These are phyloP conservation scores for Beauveria brongniartii DNA, from an alignment of 2,329 filamentous ascomycete genomes.

Conservation along the genomic window DNA sequence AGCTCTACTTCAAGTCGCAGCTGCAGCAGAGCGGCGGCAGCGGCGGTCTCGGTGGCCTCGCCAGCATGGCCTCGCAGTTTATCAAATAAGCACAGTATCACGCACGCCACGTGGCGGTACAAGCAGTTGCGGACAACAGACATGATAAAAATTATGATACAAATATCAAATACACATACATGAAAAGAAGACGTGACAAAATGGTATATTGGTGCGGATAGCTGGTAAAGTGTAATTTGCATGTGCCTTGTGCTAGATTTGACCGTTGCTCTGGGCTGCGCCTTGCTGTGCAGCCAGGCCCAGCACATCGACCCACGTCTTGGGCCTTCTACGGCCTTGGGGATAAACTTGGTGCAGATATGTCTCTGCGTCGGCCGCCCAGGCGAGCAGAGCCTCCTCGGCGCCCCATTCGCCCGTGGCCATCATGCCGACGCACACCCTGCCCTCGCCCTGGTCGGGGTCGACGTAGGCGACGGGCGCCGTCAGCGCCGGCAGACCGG, in stretches of 20 bases:
- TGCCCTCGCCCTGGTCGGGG: slow-evolving; percentile 47
- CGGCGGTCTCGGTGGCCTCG: slow-evolving; percentile 23
- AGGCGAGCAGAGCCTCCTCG: slow-evolving; percentile 55
- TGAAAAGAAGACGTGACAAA: neutral
- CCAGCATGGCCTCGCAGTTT: slow-evolving; percentile 41
- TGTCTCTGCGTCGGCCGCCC: slow-evolving; percentile 48
- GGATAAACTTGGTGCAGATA: slow-evolving; percentile 42
- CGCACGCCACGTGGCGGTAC: neutral
- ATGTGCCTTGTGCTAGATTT: neutral
- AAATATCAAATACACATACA: neutral
- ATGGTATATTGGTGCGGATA: neutral
- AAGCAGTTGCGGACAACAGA: neutral
- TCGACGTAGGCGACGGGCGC: slow-evolving; percentile 67
- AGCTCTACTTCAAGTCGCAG: slow-evolving; percentile 83
- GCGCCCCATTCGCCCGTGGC: slow-evolving; percentile 59
- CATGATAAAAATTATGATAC: neutral
- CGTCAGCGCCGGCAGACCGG: slow-evolving; percentile 66
- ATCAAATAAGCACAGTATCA: slow-evolving; percentile 21
- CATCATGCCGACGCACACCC: slow-evolving; percentile 53
- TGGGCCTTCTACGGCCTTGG: slow-evolving; percentile 42
- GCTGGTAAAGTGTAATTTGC: neutral
- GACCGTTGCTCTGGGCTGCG: neutral
- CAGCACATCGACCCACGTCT: slow-evolving; percentile 52
- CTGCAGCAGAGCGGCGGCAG: slow-evolving; percentile 35
- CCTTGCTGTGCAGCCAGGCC: slow-evolving; percentile 10